phyloP scores from a whole-genome alignment of 495 filamentous ascomycete species.

The Letharia columbiana region DNA sequence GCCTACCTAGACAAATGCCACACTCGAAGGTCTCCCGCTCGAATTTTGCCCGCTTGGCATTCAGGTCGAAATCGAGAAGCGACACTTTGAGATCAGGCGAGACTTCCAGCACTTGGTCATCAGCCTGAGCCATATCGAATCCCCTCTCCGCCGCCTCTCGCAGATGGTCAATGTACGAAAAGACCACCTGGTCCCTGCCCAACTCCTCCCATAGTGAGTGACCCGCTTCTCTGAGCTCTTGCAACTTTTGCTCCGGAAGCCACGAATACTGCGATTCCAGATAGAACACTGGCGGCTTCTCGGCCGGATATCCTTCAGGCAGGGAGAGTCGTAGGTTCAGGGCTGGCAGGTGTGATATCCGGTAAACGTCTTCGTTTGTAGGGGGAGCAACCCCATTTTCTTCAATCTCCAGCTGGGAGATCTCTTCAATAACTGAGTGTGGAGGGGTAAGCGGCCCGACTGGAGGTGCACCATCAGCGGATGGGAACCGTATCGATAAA shows the following conservation, averaged over 20 bases:
- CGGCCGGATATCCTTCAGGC: constrained; percentile 65
- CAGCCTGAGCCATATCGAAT: constrained; percentile 58
- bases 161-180: constrained; percentile 76
- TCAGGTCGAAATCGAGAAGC: constrained; percentile 71
- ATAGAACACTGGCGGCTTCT: constrained; percentile 55
- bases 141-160: constrained; percentile 69
- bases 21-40: constrained; percentile 83
- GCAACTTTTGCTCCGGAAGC: constrained; percentile 53
- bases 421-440: constrained; percentile 34
- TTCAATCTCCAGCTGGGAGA: constrained; percentile 18
- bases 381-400: constrained; percentile 26
- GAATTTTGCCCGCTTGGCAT: constrained; percentile 63
- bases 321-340: constrained; percentile 60
- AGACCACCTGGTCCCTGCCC: constrained; percentile 68
- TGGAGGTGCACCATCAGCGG: constrained; percentile 35
- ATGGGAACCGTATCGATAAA: constrained; percentile 59
- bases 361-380: constrained; percentile 44
- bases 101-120: constrained; percentile 41
- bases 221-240: constrained; percentile 52
- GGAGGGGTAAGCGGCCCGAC: constrained; percentile 38
- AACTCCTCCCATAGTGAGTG: constrained; percentile 71
- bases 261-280: constrained; percentile 61
- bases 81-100: constrained; percentile 55
- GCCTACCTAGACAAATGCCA: constrained; percentile 65
- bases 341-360: constrained; percentile 68